These are phyloP conservation scores for Arthrinium phaeospermum DNA, from an alignment of 2,329 filamentous ascomycete genomes.

Conservation along the genomic window DNA sequence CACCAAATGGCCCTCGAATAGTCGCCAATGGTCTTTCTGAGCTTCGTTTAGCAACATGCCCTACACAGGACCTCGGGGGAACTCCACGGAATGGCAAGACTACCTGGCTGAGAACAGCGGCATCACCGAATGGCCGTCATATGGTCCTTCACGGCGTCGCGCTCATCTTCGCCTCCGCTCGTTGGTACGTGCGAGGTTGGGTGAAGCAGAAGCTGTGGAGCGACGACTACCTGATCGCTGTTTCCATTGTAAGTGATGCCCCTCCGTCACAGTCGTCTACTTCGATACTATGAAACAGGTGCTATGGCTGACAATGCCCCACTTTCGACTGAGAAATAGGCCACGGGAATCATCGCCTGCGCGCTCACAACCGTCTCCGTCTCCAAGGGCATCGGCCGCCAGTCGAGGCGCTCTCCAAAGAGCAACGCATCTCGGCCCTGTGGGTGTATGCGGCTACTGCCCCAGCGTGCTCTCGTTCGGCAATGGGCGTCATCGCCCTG, in stretches of 20 bases:
- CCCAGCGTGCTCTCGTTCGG: conserved; percentile 17
- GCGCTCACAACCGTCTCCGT: not conserved
- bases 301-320: not conserved
- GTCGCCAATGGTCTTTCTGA: not conserved
- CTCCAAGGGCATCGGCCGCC: conserved; percentile 7
- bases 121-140: conserved; percentile 37
- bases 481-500: conserved; percentile 4
- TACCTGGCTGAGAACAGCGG: conserved; percentile 27
- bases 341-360: not conserved
- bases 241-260: conserved; percentile 37
- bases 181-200: conserved; percentile 38
- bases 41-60: not conserved
- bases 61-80: not conserved
- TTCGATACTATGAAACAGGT: not conserved
- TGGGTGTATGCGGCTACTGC: conserved; percentile 1
- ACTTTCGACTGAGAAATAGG: not conserved
- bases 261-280: not conserved
- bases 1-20: not conserved
- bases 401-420: not conserved
- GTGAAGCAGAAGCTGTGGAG: conserved; percentile 39
- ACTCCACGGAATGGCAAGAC: not conserved
- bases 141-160: conserved; percentile 37
- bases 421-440: not conserved
- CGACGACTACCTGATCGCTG: conserved; percentile 45
- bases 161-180: conserved; percentile 35